Conservation (phyloP, 148 eudicot genomes). For the Linanthus parryae region DNA sequence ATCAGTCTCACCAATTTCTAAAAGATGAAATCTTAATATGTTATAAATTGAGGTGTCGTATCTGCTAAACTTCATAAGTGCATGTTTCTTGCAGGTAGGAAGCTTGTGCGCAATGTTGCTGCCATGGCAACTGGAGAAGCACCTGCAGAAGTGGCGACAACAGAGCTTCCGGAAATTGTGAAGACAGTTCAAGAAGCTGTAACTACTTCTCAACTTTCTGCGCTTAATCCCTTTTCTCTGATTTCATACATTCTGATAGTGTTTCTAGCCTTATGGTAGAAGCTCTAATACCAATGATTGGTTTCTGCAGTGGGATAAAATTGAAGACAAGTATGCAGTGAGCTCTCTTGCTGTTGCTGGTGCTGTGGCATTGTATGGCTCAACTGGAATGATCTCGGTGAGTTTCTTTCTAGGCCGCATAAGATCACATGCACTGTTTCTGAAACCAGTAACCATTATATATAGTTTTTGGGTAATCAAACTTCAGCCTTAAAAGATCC, state of each 20-base stretch:
- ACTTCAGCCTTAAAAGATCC: too few species aligned
- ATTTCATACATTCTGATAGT: too few species aligned
- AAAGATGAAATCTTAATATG: not conserved
- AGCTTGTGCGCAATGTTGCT: constrained; percentile 67
- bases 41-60: not conserved
- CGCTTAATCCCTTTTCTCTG: too few species aligned
- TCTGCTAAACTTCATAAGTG: not conserved
- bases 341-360: constrained; percentile 66
- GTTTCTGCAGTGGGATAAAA: constrained; percentile 74
- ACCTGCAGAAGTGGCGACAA: constrained; percentile 30
- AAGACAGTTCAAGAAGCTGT: constrained; percentile 65
- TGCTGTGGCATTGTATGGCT: constrained; percentile 48
- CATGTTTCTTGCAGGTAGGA: constrained; percentile 41
- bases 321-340: constrained; percentile 97
- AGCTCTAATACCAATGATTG: not conserved
- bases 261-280: too few species aligned
- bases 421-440: too few species aligned
- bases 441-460: too few species aligned
- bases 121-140: constrained; percentile 86
- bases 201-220: constrained; percentile 21
- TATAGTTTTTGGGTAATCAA: too few species aligned
- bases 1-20: too few species aligned
- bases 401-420: constrained; percentile 8
- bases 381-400: constrained; percentile 72
- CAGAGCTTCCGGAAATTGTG: constrained; percentile 58